Conservation (phyloP, 306 rosid genomes). For the Sophora flavescens region DNA sequence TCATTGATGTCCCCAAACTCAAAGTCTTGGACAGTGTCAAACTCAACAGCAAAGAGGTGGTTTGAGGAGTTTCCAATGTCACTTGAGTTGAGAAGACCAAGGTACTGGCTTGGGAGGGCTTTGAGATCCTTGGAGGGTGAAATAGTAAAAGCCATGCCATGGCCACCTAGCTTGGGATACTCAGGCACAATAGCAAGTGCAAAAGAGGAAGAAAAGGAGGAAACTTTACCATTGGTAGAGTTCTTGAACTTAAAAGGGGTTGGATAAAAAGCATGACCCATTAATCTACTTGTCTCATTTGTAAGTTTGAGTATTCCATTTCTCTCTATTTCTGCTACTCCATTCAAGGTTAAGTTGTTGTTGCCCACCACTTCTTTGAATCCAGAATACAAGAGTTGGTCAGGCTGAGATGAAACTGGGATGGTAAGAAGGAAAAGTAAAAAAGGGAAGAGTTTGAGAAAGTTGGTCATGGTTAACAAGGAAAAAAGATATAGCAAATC, state of each 20-base stretch:
- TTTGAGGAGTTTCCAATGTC: conserved; percentile 62
- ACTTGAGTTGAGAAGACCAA: conserved; percentile 69
- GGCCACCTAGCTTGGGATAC: conserved; percentile 79
- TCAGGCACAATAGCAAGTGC: conserved; percentile 69
- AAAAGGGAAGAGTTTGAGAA: conserved; percentile 38
- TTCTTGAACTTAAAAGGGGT: conserved; percentile 64
- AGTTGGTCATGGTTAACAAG: conserved; percentile 46
- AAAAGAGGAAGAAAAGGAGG: conserved; percentile 75
- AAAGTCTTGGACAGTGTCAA: conserved; percentile 80
- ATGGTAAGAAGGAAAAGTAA: conserved; percentile 39
- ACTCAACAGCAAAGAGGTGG: conserved; percentile 81
- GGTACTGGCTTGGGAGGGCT: conserved; percentile 75
- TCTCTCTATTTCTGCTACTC: conserved; percentile 56
- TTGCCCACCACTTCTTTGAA: conserved; percentile 51
- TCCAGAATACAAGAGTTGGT: conserved; percentile 59
- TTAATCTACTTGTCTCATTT: conserved; percentile 59
- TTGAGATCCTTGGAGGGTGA: conserved; percentile 56
- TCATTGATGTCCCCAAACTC: conserved; percentile 72
- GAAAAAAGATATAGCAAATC: background rate
- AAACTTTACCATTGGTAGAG: conserved; percentile 55
- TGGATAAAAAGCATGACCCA: conserved; percentile 65
- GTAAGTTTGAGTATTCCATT: conserved; percentile 68
- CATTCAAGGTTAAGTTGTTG: conserved; percentile 61
- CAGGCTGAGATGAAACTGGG: conserved; percentile 52
- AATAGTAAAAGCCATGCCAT: conserved; percentile 79